These are phyloP conservation scores for Zygosaccharomyces rouxii DNA, from an alignment of 805 yeast genomes.

Conservation along the genomic window DNA sequence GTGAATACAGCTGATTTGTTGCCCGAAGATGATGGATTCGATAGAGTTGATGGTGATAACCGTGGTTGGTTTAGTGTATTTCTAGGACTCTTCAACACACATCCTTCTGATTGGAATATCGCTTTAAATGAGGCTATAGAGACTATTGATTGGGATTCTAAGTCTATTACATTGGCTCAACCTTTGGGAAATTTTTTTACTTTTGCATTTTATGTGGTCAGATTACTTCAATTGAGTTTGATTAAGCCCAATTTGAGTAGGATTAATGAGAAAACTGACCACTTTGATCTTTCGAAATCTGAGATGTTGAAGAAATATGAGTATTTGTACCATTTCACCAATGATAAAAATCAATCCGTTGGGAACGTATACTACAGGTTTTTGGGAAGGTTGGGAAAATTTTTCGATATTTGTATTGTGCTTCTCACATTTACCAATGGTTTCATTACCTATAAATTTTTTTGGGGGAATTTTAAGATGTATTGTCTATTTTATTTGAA, in stretches of 20 bases:
- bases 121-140: slow-evolving; percentile 22
- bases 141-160: slow-evolving; percentile 32
- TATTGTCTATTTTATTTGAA: slow-evolving; percentile 25
- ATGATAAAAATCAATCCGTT: neutral
- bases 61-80: slow-evolving; percentile 10
- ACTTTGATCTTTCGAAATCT: slow-evolving; percentile 32
- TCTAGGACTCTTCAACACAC: slow-evolving; percentile 11
- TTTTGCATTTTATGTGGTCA: slow-evolving; percentile 16
- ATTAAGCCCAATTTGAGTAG: slow-evolving; percentile 26
- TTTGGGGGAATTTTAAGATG: slow-evolving; percentile 18
- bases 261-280: slow-evolving; percentile 17
- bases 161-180: slow-evolving; percentile 22
- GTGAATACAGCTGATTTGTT: slow-evolving; percentile 6
- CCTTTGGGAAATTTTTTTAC: slow-evolving; percentile 28
- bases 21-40: slow-evolving; percentile 6
- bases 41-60: slow-evolving; percentile 1
- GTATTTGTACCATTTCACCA: slow-evolving; percentile 15
- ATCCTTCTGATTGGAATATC: slow-evolving; percentile 27
- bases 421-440: slow-evolving; percentile 16
- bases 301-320: slow-evolving; percentile 20
- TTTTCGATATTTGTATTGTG: slow-evolving; percentile 8
- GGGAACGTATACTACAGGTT: slow-evolving; percentile 11
- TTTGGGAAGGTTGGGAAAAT: slow-evolving; percentile 16
- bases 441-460: slow-evolving; percentile 17
- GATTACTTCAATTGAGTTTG: slow-evolving; percentile 31